A percentile compares a stretch with the other conserved stretches of the same genome.
Evolutionary conservation across 306 rosid genomes (phyloP).

Genomic region (Acacia acuminata): DNA sequence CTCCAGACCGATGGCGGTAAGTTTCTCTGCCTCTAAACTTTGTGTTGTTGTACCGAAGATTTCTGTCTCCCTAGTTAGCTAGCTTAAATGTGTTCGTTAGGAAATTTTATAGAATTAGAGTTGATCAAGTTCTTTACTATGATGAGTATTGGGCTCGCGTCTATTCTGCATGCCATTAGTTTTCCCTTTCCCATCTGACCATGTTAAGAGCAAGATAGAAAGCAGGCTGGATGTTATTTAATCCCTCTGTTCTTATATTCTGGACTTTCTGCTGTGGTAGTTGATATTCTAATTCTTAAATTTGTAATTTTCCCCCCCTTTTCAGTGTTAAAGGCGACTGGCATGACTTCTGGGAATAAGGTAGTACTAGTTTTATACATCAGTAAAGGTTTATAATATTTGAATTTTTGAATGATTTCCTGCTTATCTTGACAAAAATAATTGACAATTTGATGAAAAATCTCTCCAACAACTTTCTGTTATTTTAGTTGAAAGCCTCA

Average conservation of each 20-base stretch:
- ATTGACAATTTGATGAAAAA: conserved; percentile 22
- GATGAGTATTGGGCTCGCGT: background rate
- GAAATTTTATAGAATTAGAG: background rate
- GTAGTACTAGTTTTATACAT: conserved; percentile 34
- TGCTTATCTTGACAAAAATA: background rate
- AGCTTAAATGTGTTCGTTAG: background rate
- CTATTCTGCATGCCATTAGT: background rate
- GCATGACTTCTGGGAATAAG: conserved; percentile 56
- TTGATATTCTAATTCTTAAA: conserved; percentile 3
- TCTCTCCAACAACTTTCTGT: conserved; percentile 17
- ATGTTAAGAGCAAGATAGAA: background rate
- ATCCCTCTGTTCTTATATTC: conserved; percentile 3
- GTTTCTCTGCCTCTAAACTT: conserved; percentile 26
- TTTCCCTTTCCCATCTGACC: background rate
- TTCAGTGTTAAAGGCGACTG: conserved; percentile 63
- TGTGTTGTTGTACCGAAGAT: background rate
- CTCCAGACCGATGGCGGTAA: conserved; percentile 43
- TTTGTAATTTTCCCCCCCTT: conserved; percentile 1
- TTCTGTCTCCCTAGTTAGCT: background rate
- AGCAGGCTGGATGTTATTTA: background rate
- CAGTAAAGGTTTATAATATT: conserved; percentile 3
- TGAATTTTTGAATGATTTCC: background rate
- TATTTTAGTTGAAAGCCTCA: conserved; percentile 53
- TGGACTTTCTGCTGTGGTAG: background rate
- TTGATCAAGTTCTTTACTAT: background rate